Base-by-base conservation (phyloP, 139 green algal genomes). In the Diplosphaera chodatii region DNA sequence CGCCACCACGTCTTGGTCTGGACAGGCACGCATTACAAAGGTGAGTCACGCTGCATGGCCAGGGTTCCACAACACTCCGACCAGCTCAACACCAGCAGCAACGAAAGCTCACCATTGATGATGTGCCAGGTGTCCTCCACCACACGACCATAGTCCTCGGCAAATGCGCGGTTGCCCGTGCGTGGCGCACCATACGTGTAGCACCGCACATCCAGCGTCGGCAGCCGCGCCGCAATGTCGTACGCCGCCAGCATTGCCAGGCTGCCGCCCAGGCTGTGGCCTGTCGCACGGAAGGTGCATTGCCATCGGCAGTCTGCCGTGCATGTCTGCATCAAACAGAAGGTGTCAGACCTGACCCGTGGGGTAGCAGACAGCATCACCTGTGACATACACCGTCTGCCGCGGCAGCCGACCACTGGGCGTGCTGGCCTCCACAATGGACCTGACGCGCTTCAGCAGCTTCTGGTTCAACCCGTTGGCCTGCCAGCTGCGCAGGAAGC, bases 401-500 rank as follows among this genome's bases (percentile, higher is more conserved):
- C 55, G 59, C 25, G 59, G 27, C 59, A 32, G 27, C 3, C 59
- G 8, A 10, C 8, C 59, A 25, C 5, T 15, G 59, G 18, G n/a
- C n/a, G n/a, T 3, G 59, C 15, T 65, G 59, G 5, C 59, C 10
- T 15, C 3, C 5, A 65, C 25, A n/a, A n/a, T n/a, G n/a, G n/a
- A n/a, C n/a, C n/a, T n/a, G n/a, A n/a, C n/a, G 28, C 27, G 59
- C 25, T 32, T 4, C 6, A 31, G 28, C 5, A 65, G 27, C 59
- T 32, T 32, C 27, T 32, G 27, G 27, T 32, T 15, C 25, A 65
- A n/a, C 25, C 59, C 59, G 59, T 32, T 65, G 3, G 59, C 59
- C 59, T 28, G 59, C 59, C 59, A 65, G 59, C 59, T 65, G 59
- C 59, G 59, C 59, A 33, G n/a, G 59, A 65, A 65, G 59, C 59